Evolutionary conservation across 1,139 yeast genomes (phyloP), one percentile per base, ranked within the genome.

Genomic region (Yamadazyma sp.): DNA sequence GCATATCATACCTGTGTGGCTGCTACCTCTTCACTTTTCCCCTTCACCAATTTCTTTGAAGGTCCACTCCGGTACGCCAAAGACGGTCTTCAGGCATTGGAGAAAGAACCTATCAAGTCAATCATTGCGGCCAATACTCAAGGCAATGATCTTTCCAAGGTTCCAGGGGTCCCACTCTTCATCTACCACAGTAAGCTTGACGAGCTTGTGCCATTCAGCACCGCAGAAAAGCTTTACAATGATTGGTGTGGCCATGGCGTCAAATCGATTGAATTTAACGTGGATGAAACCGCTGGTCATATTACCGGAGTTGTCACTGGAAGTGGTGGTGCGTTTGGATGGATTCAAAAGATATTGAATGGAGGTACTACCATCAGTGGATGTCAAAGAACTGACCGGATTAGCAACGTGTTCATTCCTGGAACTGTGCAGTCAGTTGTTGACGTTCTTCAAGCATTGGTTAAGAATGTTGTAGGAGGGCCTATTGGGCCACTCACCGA

Each of bases 81-180:
- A 9, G 43, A 39, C 14, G 62, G 60, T 11, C 35, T 31, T n/a
- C 33, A 16, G 3, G 42, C 56, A 2, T 50, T 62, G 26, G 12
- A 43, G 7, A 39, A 43, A 12, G 47, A 47, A 4, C 41, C 45
- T 1, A 46, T 54, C 5, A 30, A 31, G 7, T 36, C 43, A 3
- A 44, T 57, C 9, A 31, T 61, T 11, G 35, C 36, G 18, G 51
- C 55, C 4, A 56, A 59, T 34, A 56, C 67, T 3, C 41, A 59
- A 20, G 57, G 56, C 6, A 32, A 51, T 7, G 37, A 45, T 29
- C 41, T 45, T 9, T 11, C 34, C 8, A 14, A 25, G 3, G 45
- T 46, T 21, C 72, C 72, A 1, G 43, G 57, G 26, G 53, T 64
- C 9, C 72, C 71, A 1, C 34, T 67, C 3, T 64, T 64, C 37